Percentiles rank a stretch among this genome's conserved stretches.
Conservation (phyloP, 176 grass and related monocot genomes). For the Puccinellia tenuiflora region DNA sequence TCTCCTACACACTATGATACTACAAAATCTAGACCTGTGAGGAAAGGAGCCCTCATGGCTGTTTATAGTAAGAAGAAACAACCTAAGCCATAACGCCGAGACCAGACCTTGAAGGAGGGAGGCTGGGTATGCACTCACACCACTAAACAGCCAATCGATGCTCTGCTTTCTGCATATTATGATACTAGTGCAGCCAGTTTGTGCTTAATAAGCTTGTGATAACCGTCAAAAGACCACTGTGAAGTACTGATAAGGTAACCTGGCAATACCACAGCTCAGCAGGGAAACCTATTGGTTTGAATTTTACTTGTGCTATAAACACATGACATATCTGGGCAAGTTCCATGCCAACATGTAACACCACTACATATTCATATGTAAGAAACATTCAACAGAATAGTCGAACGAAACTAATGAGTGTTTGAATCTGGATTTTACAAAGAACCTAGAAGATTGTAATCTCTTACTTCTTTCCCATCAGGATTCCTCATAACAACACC, state of each 20-base stretch:
- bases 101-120: neutral
- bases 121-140: neutral
- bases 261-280: neutral
- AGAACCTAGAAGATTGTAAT: constrained; percentile 5
- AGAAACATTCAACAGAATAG: too few species aligned
- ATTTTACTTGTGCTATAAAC: neutral
- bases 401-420: neutral
- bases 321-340: neutral
- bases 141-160: neutral
- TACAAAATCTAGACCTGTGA: neutral
- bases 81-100: neutral
- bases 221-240: neutral
- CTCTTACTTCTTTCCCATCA: constrained; percentile 88
- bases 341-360: neutral
- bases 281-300: neutral
- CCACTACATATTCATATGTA: too few species aligned
- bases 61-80: neutral
- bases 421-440: constrained; percentile 15
- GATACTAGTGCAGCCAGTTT: neutral
- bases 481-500: constrained; percentile 98
- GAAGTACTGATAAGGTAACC: neutral
- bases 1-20: neutral
- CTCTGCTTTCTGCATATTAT: neutral
- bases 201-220: neutral
- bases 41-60: neutral